These are phyloP conservation scores for Coemansia asiatica DNA, from an alignment of 192 early-diverging fungal genomes.

Conservation along the genomic window DNA sequence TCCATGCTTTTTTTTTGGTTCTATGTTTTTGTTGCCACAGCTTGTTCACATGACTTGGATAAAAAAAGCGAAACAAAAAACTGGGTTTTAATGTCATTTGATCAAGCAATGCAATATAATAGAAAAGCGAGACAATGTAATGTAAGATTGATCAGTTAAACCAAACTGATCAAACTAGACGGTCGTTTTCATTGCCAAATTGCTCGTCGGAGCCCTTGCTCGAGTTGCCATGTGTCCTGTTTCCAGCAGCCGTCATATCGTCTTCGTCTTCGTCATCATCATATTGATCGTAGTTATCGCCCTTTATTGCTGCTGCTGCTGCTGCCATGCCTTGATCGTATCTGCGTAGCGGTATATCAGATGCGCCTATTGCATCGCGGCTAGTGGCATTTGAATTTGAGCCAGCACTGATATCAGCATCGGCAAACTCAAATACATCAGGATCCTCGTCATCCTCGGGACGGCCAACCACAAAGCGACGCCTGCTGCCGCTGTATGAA, in stretches of 20 bases:
- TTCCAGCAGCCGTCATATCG: slow-evolving; percentile 6
- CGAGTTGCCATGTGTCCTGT: slow-evolving; percentile 15
- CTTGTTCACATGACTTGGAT: background rate
- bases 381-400: background rate
- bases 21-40: background rate
- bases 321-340: background rate
- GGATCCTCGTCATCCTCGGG: slow-evolving; percentile 36
- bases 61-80: background rate
- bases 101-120: too few species aligned
- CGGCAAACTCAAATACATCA: slow-evolving; percentile 31
- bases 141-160: background rate
- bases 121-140: too few species aligned
- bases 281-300: too few species aligned
- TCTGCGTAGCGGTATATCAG: background rate
- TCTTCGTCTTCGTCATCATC: slow-evolving; percentile 15
- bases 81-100: too few species aligned
- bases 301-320: too few species aligned
- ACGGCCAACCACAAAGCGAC: slow-evolving; percentile 5
- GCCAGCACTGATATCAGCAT: slow-evolving; percentile 6
- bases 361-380: background rate
- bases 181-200: slow-evolving; percentile 12
- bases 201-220: slow-evolving; percentile 19
- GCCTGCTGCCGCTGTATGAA: slow-evolving; percentile 2
- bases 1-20: background rate
- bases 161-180: slow-evolving; percentile 18